Evolutionary conservation across 164 flowering plant species (phyloP).

Genomic region (Saururus chinensis): DNA sequence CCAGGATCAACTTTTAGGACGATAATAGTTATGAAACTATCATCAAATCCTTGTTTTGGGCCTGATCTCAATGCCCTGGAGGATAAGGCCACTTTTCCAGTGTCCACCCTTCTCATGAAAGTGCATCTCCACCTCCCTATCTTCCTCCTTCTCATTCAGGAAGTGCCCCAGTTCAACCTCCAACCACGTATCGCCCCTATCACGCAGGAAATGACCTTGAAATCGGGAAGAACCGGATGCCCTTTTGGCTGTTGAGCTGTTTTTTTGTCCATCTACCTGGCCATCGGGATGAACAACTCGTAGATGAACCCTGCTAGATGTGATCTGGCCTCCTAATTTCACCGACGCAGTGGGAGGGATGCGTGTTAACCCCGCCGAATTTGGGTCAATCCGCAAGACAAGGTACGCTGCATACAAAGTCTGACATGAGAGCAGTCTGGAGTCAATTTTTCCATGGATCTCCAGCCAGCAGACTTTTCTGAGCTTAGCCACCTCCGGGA

Average conservation of each 20-base stretch:
- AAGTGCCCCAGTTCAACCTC: neutral
- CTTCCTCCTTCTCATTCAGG: neutral
- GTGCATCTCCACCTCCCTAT: neutral
- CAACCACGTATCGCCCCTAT: neutral
- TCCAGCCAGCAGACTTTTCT: conserved; percentile 36
- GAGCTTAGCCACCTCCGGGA: conserved; percentile 28
- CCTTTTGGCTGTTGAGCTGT: too few relatives aligned
- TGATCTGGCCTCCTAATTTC: neutral
- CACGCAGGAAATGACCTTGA: neutral
- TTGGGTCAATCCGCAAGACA: conserved; percentile 21
- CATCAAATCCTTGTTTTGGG: too few relatives aligned
- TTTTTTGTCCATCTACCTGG: too few relatives aligned
- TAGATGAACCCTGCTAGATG: neutral
- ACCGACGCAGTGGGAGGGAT: neutral
- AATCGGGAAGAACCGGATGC: too few relatives aligned
- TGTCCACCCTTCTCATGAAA: neutral
- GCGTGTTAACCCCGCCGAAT: conserved; percentile 32
- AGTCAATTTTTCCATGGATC: conserved; percentile 29
- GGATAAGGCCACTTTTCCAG: neutral
- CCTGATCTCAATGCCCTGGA: neutral
- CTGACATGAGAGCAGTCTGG: conserved; percentile 26
- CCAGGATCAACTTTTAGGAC: too few relatives aligned
- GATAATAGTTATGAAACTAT: too few relatives aligned
- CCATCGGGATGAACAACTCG: too few relatives aligned
- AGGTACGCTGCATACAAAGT: conserved; percentile 41